Percentiles rank a stretch among this genome's conserved stretches.
Evolutionary conservation across 345 rosid species (phyloP).

Genomic region (Geranium rotundifolium): DNA sequence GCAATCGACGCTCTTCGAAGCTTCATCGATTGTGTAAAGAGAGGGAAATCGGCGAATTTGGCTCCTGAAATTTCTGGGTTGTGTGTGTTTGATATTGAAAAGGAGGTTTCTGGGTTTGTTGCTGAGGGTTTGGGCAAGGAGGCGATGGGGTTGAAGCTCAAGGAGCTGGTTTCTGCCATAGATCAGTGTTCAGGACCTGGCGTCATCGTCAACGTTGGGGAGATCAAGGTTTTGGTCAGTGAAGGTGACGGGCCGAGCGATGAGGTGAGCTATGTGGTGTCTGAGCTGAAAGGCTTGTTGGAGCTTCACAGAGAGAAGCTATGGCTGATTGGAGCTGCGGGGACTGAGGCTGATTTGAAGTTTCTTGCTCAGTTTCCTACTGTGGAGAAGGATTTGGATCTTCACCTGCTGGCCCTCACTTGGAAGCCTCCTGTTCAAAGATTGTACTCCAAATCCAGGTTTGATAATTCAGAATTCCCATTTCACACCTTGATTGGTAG

Average conservation of each 20-base stretch:
- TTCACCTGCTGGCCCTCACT: slow-evolving; percentile 64
- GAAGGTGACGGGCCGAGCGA: slow-evolving; percentile 10
- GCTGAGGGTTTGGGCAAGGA: slow-evolving; percentile 13
- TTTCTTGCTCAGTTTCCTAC: slow-evolving; percentile 40
- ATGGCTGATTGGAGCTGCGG: slow-evolving; percentile 55
- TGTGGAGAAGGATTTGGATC: slow-evolving; percentile 66
- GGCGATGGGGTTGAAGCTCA: slow-evolving; percentile 22
- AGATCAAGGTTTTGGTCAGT: slow-evolving; percentile 29
- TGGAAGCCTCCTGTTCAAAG: slow-evolving; percentile 33
- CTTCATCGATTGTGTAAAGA: slow-evolving; percentile 32
- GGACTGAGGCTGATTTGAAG: slow-evolving; percentile 43
- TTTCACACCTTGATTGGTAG: background rate
- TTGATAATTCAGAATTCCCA: background rate
- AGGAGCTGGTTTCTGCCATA: slow-evolving; percentile 28
- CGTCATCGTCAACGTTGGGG: slow-evolving; percentile 50
- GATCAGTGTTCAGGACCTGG: slow-evolving; percentile 38
- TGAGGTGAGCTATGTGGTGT: slow-evolving; percentile 29
- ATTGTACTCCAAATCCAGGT: slow-evolving; percentile 65
- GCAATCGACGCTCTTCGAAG: slow-evolving; percentile 40
- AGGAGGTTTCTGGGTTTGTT: slow-evolving; percentile 22
- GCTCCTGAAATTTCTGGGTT: slow-evolving; percentile 35
- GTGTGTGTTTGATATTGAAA: slow-evolving; percentile 27
- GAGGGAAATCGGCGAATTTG: slow-evolving; percentile 13
- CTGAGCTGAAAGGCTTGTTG: slow-evolving; percentile 34
- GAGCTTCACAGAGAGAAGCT: slow-evolving; percentile 33